Base-by-base conservation (phyloP, 2,329 filamentous ascomycete genomes). In the Fusarium transvaalense region DNA sequence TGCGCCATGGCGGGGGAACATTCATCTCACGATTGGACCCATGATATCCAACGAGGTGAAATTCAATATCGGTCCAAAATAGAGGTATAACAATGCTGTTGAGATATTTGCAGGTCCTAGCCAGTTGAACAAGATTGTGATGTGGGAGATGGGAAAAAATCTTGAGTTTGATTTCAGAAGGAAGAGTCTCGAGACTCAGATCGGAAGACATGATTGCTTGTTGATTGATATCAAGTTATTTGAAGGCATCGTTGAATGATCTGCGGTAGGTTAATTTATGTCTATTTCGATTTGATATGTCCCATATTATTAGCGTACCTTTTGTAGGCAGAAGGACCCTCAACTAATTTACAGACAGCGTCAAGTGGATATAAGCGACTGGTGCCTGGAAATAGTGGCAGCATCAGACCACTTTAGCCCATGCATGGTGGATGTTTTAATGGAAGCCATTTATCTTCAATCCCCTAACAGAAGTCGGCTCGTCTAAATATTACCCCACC, bases 61-160 rank as follows among this genome's bases (percentile, higher is more conserved):
- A 31, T 19, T 72, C 70, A 39, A 72, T 54, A 4, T 69, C 42
- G 23, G 35, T 38, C 70, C 70, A 72, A 10, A 72, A 19, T 4
- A 56, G 50, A 3, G 69, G 56, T 23, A 39, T 56, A 6, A 27
- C 21, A 5, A 62, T 19, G 2, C 23, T 6, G 5, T 45, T 56
- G 19, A 72, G 21, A 9, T 17, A 27, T 1, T 47, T 72, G 6
- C 46, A 71, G 6, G 56, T 58, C 10, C 45, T 46, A 0, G 45
- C 10, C 6, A 21, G 56, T 10, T 10, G 23, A 12, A 27, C 31
- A 0, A 52, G 27, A 14, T 59, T 48, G n/a, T 58, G 51, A 0
- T 31, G 6, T 0, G 19, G 4, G 6, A 61, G 31, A 8, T 37
- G 25, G 7, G 39, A 38, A 6, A 56, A n/a, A 7, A 69, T 46